These are phyloP conservation scores for Leccinum incarnatum DNA, from an alignment of 768 basidiomycete species.

Conservation along the genomic window DNA sequence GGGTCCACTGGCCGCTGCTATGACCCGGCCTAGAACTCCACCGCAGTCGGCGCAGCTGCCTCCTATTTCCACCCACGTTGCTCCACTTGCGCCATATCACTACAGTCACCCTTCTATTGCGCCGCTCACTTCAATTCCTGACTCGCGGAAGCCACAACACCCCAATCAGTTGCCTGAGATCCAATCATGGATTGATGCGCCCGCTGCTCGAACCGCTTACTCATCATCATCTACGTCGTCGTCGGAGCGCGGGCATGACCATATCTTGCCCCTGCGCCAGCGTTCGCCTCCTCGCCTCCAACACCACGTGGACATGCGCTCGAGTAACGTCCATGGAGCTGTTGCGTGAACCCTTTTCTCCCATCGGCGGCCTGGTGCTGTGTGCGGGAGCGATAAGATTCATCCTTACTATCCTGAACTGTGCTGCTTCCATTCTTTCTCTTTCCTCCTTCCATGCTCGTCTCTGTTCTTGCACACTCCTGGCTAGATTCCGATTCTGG, in stretches of 20 bases:
- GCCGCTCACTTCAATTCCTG: constrained; percentile 39
- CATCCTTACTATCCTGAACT: neutral
- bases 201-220: constrained; percentile 27
- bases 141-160: constrained; percentile 33
- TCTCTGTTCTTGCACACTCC: constrained; percentile 21
- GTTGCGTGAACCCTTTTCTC: constrained; percentile 23
- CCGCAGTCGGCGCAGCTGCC: constrained; percentile 44
- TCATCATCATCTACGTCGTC: constrained; percentile 27
- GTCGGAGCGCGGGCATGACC: constrained; percentile 32
- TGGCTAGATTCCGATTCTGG: constrained; percentile 19
- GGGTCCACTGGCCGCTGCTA: constrained; percentile 57
- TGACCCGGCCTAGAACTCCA: constrained; percentile 48
- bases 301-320: constrained; percentile 33
- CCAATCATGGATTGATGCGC: constrained; percentile 45
- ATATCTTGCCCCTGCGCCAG: constrained; percentile 29
- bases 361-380: constrained; percentile 20
- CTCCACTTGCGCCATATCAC: constrained; percentile 44
- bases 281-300: constrained; percentile 33
- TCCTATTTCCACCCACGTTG: constrained; percentile 42
- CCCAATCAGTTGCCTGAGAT: constrained; percentile 44
- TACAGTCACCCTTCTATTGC: constrained; percentile 54
- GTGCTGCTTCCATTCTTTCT: constrained; percentile 10
- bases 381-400: constrained; percentile 5
- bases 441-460: constrained; percentile 4
- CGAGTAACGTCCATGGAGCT: constrained; percentile 29